Conservation (phyloP, 2,329 filamentous ascomycete genomes). For the Pestalotiopsis sp. region DNA sequence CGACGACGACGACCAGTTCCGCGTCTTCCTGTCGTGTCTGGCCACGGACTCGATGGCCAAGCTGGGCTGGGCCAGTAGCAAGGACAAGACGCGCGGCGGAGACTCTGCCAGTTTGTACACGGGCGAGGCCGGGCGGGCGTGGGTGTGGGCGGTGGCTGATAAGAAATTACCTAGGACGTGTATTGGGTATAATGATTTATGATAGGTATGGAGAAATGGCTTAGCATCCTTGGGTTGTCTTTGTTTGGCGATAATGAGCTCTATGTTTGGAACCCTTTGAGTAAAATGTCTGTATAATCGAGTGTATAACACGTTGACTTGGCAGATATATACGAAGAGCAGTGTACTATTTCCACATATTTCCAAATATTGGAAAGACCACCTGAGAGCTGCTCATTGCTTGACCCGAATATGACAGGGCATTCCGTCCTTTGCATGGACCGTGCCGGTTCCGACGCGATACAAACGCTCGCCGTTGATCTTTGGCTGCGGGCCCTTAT, state of each 20-base stretch:
- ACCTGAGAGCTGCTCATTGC: background rate
- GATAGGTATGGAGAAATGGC: slow-evolving; percentile 1
- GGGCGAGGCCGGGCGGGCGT: slow-evolving; percentile 30
- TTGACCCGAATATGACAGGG: slow-evolving; percentile 1
- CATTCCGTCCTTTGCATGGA: slow-evolving; percentile 13
- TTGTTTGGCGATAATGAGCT: background rate
- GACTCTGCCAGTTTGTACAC: slow-evolving; percentile 26
- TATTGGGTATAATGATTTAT: slow-evolving; percentile 32
- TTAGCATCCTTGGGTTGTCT: background rate
- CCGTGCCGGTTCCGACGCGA: slow-evolving; percentile 2
- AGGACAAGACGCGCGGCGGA: slow-evolving; percentile 14
- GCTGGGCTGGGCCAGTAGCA: background rate
- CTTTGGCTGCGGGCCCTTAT: background rate
- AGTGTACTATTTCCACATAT: background rate
- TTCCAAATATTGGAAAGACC: background rate
- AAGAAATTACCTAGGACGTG: slow-evolving; percentile 18
- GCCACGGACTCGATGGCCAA: slow-evolving; percentile 19
- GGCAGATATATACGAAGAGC: background rate
- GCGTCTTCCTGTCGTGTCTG: slow-evolving; percentile 29
- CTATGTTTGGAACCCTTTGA: background rate
- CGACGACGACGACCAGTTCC: slow-evolving; percentile 19
- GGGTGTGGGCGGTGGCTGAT: slow-evolving; percentile 30
- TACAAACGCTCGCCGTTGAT: slow-evolving; percentile 8
- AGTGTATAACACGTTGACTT: background rate
- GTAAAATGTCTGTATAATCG: background rate